A percentile compares a stretch with the other conserved stretches of the same genome.
Conservation (phyloP, 805 yeast genomes). For the Spathaspora gorwiae region DNA sequence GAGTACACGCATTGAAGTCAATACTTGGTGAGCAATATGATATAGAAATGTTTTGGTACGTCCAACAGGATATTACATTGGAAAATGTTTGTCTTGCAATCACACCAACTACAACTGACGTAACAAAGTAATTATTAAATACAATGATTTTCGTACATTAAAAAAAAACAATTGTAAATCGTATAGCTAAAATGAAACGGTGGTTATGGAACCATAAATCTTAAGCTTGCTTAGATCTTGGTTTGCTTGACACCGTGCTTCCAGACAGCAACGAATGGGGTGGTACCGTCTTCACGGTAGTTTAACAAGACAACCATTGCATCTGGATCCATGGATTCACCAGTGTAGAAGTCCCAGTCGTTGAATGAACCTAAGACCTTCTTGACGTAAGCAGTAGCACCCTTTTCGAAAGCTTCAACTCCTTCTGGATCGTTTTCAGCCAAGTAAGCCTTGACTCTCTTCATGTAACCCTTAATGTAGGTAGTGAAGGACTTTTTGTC, state of each 20-base stretch:
- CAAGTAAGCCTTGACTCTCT: constrained; percentile 85
- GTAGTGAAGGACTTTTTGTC: constrained; percentile 97
- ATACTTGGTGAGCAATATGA: constrained; percentile 30
- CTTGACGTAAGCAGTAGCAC: constrained; percentile 94
- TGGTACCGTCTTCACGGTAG: constrained; percentile 99
- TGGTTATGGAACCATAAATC: too few relatives aligned
- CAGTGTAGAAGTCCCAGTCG: constrained; percentile 99
- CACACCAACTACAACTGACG: too few relatives aligned
- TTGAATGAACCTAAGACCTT: constrained; percentile 92
- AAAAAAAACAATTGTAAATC: neutral
- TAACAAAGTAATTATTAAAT: neutral
- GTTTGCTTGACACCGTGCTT: constrained; percentile 91
- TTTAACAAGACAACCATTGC: constrained; percentile 96
- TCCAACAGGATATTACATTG: constrained; percentile 50
- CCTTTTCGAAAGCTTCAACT: constrained; percentile 89
- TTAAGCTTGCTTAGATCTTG: constrained; percentile 64
- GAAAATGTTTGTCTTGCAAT: constrained; percentile 61
- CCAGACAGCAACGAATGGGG: constrained; percentile 98
- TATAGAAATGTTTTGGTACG: constrained; percentile 56
- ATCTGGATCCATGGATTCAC: constrained; percentile 99
- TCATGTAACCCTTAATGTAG: constrained; percentile 99
- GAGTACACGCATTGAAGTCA: constrained; percentile 45
- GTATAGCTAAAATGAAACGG: too few relatives aligned
- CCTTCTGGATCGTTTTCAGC: constrained; percentile 86
- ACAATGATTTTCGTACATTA: neutral